phyloP scores from a whole-genome alignment of 106 monocot genomes.

The Chionographis japonica region DNA sequence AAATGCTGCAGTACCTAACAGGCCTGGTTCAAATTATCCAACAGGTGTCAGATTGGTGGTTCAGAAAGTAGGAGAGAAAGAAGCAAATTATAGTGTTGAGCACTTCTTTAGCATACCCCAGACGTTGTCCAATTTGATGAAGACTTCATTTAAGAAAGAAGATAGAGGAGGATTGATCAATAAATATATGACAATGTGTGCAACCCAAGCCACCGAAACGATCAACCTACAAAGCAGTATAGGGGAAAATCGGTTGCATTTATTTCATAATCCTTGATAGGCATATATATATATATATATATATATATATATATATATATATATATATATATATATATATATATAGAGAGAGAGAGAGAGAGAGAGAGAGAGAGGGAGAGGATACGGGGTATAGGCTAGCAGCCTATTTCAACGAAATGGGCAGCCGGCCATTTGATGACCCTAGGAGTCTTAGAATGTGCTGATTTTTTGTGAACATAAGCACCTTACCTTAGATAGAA shows the following conservation, averaged over 20 bases:
- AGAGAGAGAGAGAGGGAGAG: too few relatives aligned
- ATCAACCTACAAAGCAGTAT: constrained; percentile 63
- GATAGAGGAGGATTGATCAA: constrained; percentile 88
- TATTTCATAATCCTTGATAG: too few relatives aligned
- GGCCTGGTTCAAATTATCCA: constrained; percentile 39
- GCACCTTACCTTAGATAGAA: too few relatives aligned
- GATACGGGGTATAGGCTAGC: too few relatives aligned
- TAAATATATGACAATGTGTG: constrained; percentile 88
- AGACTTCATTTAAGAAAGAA: constrained; percentile 90
- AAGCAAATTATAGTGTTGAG: neutral
- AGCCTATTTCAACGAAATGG: too few relatives aligned
- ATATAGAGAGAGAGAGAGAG: too few relatives aligned
- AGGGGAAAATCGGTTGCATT: neutral
- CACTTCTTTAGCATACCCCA: constrained; percentile 65
- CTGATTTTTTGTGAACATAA: too few relatives aligned
- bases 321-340: too few relatives aligned
- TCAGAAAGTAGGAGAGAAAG: neutral
- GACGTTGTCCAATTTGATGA: constrained; percentile 85
- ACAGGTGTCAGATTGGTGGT: neutral
- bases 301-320: too few relatives aligned
- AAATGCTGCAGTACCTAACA: constrained; percentile 93
- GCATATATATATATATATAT: too few relatives aligned
- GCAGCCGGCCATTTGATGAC: too few relatives aligned
- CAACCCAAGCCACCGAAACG: constrained; percentile 94
- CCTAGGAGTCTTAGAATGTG: too few relatives aligned